These are phyloP conservation scores for Cocos nucifera DNA, from an alignment of 176 grass and related monocot genomes.

Conservation along the genomic window DNA sequence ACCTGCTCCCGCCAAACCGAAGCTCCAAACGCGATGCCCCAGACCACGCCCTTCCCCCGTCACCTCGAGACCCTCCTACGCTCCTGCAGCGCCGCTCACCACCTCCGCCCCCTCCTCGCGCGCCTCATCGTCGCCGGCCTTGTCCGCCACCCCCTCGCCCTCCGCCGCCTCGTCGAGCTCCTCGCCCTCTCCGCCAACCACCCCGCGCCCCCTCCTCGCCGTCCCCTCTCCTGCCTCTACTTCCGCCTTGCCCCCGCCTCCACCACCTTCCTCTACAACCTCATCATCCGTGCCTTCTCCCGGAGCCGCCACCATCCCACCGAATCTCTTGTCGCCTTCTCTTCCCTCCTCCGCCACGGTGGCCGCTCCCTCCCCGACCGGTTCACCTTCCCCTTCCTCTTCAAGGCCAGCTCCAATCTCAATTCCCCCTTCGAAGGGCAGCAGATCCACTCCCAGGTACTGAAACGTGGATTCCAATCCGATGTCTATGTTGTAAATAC, in stretches of 20 bases:
- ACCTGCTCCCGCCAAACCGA: not conserved
- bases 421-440: constrained; percentile 26
- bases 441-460: constrained; percentile 45
- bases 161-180: constrained; percentile 34
- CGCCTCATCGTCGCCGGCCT: constrained; percentile 38
- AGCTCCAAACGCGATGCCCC: not conserved
- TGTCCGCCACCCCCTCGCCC: constrained; percentile 17
- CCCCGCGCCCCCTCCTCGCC: constrained; percentile 30
- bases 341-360: constrained; percentile 20
- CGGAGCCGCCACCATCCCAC: constrained; percentile 3
- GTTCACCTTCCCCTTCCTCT: constrained; percentile 23
- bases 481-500: constrained; percentile 49
- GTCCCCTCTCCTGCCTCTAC: constrained; percentile 30
- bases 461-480: constrained; percentile 36
- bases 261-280: constrained; percentile 54
- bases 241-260: constrained; percentile 58
- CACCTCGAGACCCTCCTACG: not conserved
- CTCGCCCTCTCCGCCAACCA: constrained; percentile 24
- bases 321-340: constrained; percentile 8
- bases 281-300: constrained; percentile 48
- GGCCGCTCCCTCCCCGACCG: constrained; percentile 17
- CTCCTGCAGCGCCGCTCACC: constrained; percentile 10
- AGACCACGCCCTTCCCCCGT: not conserved
- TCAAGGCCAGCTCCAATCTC: constrained; percentile 5
- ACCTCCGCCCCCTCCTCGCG: constrained; percentile 37